phyloP scores from a whole-genome alignment of 129 eudicot species.

The Pittosporum tobira region DNA sequence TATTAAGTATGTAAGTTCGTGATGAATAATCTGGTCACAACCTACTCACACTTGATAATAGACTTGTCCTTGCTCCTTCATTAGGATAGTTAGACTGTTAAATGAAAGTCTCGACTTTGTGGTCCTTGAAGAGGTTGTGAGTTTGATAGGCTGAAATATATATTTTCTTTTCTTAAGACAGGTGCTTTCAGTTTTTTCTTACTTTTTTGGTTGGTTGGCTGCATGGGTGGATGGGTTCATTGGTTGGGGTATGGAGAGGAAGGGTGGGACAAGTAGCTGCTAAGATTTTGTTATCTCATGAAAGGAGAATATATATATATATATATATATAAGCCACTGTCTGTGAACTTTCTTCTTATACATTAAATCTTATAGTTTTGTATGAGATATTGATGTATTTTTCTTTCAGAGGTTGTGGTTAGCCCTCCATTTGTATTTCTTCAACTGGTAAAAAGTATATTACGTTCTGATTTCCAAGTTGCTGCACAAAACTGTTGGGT shows the following conservation, averaged over 20 bases:
- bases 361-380: neutral
- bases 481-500: slow-evolving; percentile 72
- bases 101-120: neutral
- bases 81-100: neutral
- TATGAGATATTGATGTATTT: neutral
- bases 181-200: neutral
- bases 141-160: neutral
- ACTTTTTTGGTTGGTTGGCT: neutral
- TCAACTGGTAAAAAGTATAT: slow-evolving; percentile 29
- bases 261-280: neutral
- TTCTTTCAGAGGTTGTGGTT: slow-evolving; percentile 47
- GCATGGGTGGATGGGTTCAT: neutral
- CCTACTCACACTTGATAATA: neutral
- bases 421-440: slow-evolving; percentile 65
- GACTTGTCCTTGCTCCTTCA: neutral
- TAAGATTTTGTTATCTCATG: neutral
- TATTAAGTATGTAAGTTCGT: neutral
- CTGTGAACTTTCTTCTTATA: neutral
- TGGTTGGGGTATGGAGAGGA: neutral
- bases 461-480: slow-evolving; percentile 43
- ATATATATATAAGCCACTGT: neutral
- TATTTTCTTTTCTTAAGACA: no score
- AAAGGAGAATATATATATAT: no score
- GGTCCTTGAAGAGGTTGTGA: neutral
- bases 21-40: neutral